phyloP scores from a whole-genome alignment of 805 yeast genomes.

The Phaffomyces opuntiae region DNA sequence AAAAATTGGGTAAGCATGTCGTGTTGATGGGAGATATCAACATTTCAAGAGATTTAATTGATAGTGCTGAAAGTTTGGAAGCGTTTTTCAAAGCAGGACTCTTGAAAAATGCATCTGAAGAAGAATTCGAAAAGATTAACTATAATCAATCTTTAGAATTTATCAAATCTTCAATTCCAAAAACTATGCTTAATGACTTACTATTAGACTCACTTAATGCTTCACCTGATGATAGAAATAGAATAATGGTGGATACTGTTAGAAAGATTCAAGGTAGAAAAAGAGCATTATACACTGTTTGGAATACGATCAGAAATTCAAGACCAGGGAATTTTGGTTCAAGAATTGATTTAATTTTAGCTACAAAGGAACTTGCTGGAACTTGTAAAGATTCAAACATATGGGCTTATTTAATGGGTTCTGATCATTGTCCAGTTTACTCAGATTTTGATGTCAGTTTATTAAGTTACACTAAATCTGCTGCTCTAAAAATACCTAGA shows the following conservation, averaged over 20 bases:
- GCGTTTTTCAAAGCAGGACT: conserved; percentile 33
- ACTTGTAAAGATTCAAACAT: conserved; percentile 38
- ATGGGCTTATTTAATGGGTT: conserved; percentile 69
- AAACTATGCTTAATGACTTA: conserved; percentile 41
- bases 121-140: conserved; percentile 32
- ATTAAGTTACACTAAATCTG: conserved; percentile 1
- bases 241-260: conserved; percentile 50
- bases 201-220: conserved; percentile 28
- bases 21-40: conserved; percentile 87
- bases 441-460: conserved; percentile 45
- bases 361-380: conserved; percentile 32
- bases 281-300: conserved; percentile 74
- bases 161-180: conserved; percentile 32
- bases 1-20: conserved; percentile 55
- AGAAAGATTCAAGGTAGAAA: conserved; percentile 51
- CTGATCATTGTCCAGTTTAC: conserved; percentile 92
- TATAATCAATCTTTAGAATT: conserved; percentile 26
- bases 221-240: conserved; percentile 27
- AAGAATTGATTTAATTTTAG: conserved; percentile 71
- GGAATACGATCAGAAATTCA: conserved; percentile 77
- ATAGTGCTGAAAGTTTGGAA: conserved; percentile 65
- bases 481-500: conserved; percentile 22
- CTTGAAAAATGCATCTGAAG: conserved; percentile 22
- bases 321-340: conserved; percentile 85
- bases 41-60: conserved; percentile 72